Evolutionary conservation across 352 stramenopile genomes (phyloP).

Genomic region (Globisporangium lucens): DNA sequence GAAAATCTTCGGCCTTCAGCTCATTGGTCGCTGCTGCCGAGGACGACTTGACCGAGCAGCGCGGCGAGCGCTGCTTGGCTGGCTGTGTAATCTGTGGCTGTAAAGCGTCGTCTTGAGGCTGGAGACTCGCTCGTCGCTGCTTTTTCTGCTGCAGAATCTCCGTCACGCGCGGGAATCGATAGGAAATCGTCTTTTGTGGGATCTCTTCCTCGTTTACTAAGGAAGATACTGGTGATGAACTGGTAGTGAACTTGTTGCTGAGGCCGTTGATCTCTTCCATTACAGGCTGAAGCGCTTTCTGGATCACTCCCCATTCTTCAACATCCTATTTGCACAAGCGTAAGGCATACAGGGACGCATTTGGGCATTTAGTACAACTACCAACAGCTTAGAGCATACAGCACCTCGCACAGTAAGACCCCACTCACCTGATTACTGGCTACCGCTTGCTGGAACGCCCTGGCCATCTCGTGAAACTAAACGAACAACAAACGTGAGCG

Average conservation of each 20-base stretch:
- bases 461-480: conserved; percentile 13
- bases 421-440: background rate
- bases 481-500: background rate
- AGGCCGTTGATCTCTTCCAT: conserved; percentile 25
- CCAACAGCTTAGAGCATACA: background rate
- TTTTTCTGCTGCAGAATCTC: conserved; percentile 26
- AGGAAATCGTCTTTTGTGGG: background rate
- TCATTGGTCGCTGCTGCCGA: conserved; percentile 6
- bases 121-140: conserved; percentile 8
- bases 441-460: background rate
- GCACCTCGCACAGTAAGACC: background rate
- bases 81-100: background rate
- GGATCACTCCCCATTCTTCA: conserved; percentile 24
- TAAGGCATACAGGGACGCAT: background rate
- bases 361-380: background rate
- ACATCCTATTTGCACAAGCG: conserved; percentile 4
- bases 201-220: background rate
- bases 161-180: conserved; percentile 25
- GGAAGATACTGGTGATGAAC: background rate
- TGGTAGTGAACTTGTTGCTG: conserved; percentile 1
- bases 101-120: background rate
- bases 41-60: background rate
- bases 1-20: conserved; percentile 51
- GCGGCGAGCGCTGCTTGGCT: background rate
- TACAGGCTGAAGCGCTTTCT: conserved; percentile 20